Evolutionary conservation across 306 rosid genomes (phyloP), one percentile per base, ranked within the genome.

Genomic region (Pyrus betulifolia): DNA sequence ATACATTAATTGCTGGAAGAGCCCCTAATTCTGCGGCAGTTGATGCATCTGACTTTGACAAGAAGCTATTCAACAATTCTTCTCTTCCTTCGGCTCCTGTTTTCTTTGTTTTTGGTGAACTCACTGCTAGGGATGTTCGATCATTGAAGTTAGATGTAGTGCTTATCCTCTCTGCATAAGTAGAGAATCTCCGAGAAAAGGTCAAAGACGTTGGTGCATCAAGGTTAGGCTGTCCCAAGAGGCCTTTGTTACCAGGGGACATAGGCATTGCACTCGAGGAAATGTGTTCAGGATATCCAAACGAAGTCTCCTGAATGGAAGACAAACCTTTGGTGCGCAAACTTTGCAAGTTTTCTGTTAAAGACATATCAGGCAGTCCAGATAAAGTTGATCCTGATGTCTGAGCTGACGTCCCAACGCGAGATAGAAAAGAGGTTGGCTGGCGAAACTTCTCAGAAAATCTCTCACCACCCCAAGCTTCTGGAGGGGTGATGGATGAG

Each of bases 401-500:
- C 89, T 92, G 97, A 84, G 85, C 81, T 73, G 80, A 45, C 65
- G 75, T 77, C 86, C 93, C 93, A 75, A 89, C 79, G 66, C 98
- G 96, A 81, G 99, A 89, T 14, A 97, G 93, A 69, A 73, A 84
- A 80, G 82, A 80, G 77, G 72, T 79, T 64, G 92, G 83, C 76
- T 80, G 96, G 45, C 86, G 93, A 33, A 77, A 89, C 79, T 91
- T 92, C 60, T 96, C 99, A 77, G 94, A 85, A 60, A 85, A 81
- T 85, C 76, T 88, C 93, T 96, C 99, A 35, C 99, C 98, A 60
- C 98, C 99, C 99, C 99, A 96, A 78, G 97, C 93, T 88, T 96
- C 99, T 18, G 99, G 98, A 87, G 98, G 99, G 69, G 99, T 96
- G 84, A 93, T 89, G 69, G 98, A 90, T 74, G 92, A 81, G 76